These are phyloP conservation scores for Phytophthora sp. DNA, from an alignment of 352 stramenopile species.

Conservation along the genomic window DNA sequence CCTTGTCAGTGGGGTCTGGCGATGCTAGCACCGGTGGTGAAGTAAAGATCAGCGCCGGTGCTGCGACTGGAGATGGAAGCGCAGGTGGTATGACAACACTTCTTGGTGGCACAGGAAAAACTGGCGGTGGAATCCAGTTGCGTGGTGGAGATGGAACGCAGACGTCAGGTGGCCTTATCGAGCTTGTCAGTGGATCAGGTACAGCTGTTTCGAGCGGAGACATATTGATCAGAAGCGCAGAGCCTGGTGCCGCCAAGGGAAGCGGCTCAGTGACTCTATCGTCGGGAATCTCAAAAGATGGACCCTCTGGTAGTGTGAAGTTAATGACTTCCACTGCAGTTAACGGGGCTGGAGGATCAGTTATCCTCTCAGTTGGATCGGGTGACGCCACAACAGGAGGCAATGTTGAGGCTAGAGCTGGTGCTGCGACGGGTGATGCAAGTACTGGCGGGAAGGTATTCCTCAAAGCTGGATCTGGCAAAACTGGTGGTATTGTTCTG, in stretches of 20 bases:
- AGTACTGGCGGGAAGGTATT: constrained; percentile 17
- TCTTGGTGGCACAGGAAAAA: neutral
- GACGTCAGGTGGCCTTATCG: constrained; percentile 14
- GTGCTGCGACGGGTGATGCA: constrained; percentile 14
- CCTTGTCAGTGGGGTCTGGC: constrained; percentile 19
- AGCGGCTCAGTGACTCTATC: constrained; percentile 29
- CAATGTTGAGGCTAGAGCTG: constrained; percentile 19
- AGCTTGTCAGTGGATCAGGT: constrained; percentile 20
- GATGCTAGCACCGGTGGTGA: constrained; percentile 13
- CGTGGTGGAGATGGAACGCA: neutral
- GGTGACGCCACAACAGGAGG: constrained; percentile 17
- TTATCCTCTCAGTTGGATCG: constrained; percentile 25
- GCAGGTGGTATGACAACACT: neutral
- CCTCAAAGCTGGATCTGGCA: constrained; percentile 8
- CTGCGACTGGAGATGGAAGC: constrained; percentile 7
- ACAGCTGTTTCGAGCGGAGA: constrained; percentile 18
- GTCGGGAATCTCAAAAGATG: constrained; percentile 24
- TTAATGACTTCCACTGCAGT: constrained; percentile 22
- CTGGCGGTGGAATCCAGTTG: neutral
- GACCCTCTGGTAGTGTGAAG: constrained; percentile 30
- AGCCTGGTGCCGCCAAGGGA: constrained; percentile 9
- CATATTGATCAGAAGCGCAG: no score
- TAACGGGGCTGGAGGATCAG: constrained; percentile 23
- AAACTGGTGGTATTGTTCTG: constrained; percentile 14
- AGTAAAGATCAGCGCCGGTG: constrained; percentile 24